A percentile compares a stretch with the other conserved stretches of the same genome.
Evolutionary conservation across 2,329 filamentous ascomycete genomes (phyloP).

Genomic region (Colletotrichum scovillei): DNA sequence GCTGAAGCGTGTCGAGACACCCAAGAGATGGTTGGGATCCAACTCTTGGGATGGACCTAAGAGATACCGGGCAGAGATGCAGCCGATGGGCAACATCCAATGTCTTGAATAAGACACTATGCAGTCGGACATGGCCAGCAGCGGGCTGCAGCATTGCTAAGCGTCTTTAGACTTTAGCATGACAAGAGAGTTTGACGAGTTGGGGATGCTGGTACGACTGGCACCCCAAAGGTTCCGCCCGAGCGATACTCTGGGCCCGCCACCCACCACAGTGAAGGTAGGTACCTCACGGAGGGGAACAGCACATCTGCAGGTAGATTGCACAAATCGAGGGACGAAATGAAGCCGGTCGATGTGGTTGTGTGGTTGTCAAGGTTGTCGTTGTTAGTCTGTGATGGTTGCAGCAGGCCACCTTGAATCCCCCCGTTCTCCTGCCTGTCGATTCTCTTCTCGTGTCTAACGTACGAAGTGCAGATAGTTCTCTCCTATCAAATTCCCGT

Average conservation of each 20-base stretch:
- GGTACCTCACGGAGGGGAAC: neutral
- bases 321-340: neutral
- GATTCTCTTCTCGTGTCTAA: neutral
- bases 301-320: slow-evolving; percentile 1
- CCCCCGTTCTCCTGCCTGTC: neutral
- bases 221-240: neutral
- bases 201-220: neutral
- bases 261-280: neutral
- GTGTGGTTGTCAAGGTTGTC: neutral
- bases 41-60: neutral
- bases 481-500: too few relatives aligned
- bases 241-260: neutral
- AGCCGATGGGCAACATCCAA: neutral
- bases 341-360: neutral
- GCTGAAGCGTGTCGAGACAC: neutral
- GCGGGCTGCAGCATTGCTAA: neutral
- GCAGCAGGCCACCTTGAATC: neutral
- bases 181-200: neutral
- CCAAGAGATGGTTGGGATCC: neutral
- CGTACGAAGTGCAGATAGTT: neutral
- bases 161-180: neutral
- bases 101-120: neutral
- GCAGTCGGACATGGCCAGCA: neutral
- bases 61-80: neutral
- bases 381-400: neutral